Evolutionary conservation across 2,329 filamentous ascomycete species (phyloP), one percentile per base, ranked within the genome.

Genomic region (Ophiostoma piceae): DNA sequence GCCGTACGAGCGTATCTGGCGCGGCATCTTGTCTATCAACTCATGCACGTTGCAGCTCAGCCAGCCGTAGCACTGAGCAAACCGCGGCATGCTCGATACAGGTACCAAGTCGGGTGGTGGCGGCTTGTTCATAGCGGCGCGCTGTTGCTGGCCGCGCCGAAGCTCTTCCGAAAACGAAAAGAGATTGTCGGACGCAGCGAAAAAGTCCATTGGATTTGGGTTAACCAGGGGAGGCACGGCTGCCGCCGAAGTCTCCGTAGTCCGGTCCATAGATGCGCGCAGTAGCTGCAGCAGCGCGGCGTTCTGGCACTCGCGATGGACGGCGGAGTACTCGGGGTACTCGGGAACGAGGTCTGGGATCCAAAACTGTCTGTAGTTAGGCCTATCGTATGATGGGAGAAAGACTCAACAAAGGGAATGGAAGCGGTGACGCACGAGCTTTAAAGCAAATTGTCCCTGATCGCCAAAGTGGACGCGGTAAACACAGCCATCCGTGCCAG

Each of bases 291-390:
- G 35, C 4, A 70, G 66, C 3, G 69, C 69, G 16, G 69, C 66
- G 32, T 70, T 70, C 5, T 68, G 66, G 69, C 66, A 70, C 60
- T 70, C 66, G 69, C 69, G 69, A 16, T 70, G 69, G 69, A 70
- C 39, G 66, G 41, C 69, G 16, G 66, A 70, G 66, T 70, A 70
- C 2, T 1, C 22, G 41, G 39, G 66, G 41, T 51, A 54, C 39
- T 26, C 29, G 37, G 7, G 7, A 29, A 32, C 12, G 8, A 12
- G 4, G 22, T 60, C 54, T 16, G 54, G 26, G 7, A 32, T 32
- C 54, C 54, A 32, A 22, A 60, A 60, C 54, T 60, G 12, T 32
- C 6, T 32, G 6, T 60, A 22, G 54, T 60, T 29, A 32, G 22
- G n/a, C 12, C 5, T 12, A 14, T 8, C 16, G 11, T 14, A 60